A percentile compares a stretch with the other conserved stretches of the same genome.
Conservation (phyloP, 257 asterid species). For the Solanum stenotomum region DNA sequence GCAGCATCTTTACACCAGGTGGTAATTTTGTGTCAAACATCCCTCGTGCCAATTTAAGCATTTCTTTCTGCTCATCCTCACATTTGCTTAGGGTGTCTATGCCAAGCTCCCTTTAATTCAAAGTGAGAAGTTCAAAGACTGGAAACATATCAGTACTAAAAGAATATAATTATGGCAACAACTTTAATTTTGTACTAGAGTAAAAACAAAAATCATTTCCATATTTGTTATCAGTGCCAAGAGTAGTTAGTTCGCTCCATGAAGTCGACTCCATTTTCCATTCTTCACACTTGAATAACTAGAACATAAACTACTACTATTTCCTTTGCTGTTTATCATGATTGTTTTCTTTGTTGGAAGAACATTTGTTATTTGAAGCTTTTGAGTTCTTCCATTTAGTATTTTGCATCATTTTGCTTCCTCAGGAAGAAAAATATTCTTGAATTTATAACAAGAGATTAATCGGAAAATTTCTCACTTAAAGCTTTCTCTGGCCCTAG, state of each 20-base stretch:
- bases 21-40: slow-evolving; percentile 96
- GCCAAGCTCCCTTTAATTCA: slow-evolving; percentile 68
- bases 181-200: neutral
- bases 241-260: neutral
- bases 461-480: neutral
- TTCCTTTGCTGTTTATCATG: neutral
- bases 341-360: neutral
- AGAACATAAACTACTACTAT: neutral
- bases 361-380: neutral
- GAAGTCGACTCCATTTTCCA: neutral
- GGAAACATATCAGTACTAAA: neutral
- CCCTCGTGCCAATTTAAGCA: slow-evolving; percentile 71
- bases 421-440: neutral
- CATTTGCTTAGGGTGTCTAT: slow-evolving; percentile 62
- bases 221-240: neutral
- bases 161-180: neutral
- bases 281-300: neutral
- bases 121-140: neutral
- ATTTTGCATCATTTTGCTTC: neutral
- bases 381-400: neutral
- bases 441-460: neutral
- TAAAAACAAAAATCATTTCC: neutral
- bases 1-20: slow-evolving; percentile 82
- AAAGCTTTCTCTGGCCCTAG: neutral
- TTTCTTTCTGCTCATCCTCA: slow-evolving; percentile 61